A percentile compares a stretch with the other conserved stretches of the same genome.
These are phyloP conservation scores for Lodderomyces beijingensis DNA, from an alignment of 1,139 yeast species.

Conservation along the genomic window DNA sequence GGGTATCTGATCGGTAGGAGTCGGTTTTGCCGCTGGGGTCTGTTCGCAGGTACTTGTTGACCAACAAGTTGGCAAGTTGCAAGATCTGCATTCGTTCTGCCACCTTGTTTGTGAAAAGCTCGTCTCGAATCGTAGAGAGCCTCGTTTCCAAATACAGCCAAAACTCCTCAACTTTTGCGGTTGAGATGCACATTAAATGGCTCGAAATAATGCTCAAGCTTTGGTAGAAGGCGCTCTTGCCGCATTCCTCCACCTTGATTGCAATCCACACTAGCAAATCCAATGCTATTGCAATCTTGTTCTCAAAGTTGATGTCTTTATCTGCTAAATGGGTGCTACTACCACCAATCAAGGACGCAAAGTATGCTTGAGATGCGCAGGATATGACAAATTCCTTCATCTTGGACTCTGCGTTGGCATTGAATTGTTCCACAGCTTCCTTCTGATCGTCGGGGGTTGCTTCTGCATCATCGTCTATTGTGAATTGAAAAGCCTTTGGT, in stretches of 20 bases:
- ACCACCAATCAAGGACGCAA: constrained; percentile 11
- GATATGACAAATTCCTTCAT: constrained; percentile 17
- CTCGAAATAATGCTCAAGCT: constrained; percentile 20
- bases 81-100: constrained; percentile 38
- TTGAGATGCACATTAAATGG: constrained; percentile 19
- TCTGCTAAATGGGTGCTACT: too few species aligned
- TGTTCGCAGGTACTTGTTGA: constrained; percentile 25
- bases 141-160: constrained; percentile 40
- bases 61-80: constrained; percentile 36
- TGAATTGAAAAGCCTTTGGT: too few species aligned
- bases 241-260: constrained; percentile 10
- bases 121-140: constrained; percentile 15
- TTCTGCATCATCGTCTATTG: too few species aligned
- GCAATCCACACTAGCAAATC: constrained; percentile 23
- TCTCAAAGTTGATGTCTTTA: too few species aligned
- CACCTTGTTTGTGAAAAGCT: constrained; percentile 25
- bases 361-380: constrained; percentile 18
- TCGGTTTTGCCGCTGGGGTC: constrained; percentile 19
- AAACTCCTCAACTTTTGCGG: constrained; percentile 21
- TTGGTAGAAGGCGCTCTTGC: constrained; percentile 23
- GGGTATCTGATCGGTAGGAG: constrained; percentile 34
- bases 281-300: constrained; percentile 18
- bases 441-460: too few species aligned
- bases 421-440: constrained; percentile 13
- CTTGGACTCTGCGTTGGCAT: constrained; percentile 16